Conservation (phyloP, 768 basidiomycete genomes). For the Pleurotus tuoliensis region DNA sequence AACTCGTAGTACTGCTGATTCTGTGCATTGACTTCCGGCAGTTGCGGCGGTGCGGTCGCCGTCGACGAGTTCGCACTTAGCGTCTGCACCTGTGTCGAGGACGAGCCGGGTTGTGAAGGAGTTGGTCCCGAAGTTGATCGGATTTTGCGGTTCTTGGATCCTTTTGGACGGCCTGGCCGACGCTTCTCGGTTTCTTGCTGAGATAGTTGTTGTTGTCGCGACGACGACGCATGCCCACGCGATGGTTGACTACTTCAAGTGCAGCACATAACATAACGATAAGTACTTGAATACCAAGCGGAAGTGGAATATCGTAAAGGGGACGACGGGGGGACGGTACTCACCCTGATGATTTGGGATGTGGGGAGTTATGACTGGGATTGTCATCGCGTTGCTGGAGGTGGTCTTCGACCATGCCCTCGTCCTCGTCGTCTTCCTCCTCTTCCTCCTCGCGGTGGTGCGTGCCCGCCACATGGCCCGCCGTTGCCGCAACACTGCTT, state of each 20-base stretch:
- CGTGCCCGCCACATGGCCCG: conserved; percentile 11
- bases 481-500: conserved; percentile 11
- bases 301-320: not conserved
- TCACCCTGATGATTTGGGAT: conserved; percentile 27
- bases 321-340: conserved; percentile 3
- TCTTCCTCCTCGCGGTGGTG: conserved; percentile 45
- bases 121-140: conserved; percentile 14
- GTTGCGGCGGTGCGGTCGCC: conserved; percentile 30
- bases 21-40: conserved; percentile 52
- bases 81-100: not conserved
- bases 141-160: conserved; percentile 69
- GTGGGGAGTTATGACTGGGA: conserved; percentile 35
- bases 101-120: not conserved
- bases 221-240: conserved; percentile 22
- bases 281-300: not conserved
- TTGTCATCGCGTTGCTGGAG: conserved; percentile 40
- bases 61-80: conserved; percentile 15
- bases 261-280: not conserved
- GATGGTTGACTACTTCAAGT: conserved; percentile 21
- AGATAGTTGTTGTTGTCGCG: conserved; percentile 25
- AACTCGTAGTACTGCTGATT: conserved; percentile 84
- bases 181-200: conserved; percentile 47
- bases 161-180: conserved; percentile 74
- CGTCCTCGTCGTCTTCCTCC: conserved; percentile 72
- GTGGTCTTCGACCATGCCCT: conserved; percentile 69